Evolutionary conservation across 768 basidiomycete genomes (phyloP).

Genomic region (Glaciozyma martinii): DNA sequence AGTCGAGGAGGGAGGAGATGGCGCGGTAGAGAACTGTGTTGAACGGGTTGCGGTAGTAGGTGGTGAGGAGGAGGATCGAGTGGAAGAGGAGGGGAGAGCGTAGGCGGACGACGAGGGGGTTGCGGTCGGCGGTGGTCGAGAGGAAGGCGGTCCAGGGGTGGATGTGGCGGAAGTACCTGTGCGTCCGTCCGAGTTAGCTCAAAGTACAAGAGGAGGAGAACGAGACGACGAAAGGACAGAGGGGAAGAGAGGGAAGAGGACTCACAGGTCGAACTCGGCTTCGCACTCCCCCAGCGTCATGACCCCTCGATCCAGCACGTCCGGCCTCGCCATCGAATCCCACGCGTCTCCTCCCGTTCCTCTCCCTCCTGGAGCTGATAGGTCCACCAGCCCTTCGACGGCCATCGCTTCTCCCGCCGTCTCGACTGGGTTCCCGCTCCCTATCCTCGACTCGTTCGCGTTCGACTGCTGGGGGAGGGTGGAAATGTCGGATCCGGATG

Average conservation of each 20-base stretch:
- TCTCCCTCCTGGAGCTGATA: not conserved
- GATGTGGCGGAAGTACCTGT: conserved; percentile 18
- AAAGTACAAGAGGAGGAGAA: not conserved
- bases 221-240: too few species aligned
- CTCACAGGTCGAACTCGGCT: conserved; percentile 22
- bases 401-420: conserved; percentile 28
- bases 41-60: conserved; percentile 21
- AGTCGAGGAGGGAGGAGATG: conserved; percentile 22
- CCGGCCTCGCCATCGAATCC: conserved; percentile 7
- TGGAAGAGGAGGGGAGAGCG: conserved; percentile 29
- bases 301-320: conserved; percentile 15
- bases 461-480: not conserved
- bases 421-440: conserved; percentile 20
- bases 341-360: not conserved
- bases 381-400: conserved; percentile 27
- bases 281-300: conserved; percentile 20
- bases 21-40: conserved; percentile 22
- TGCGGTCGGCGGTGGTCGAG: conserved; percentile 15
- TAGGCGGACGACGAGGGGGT: conserved; percentile 10
- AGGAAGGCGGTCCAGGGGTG: conserved; percentile 21
- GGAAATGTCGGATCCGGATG: not conserved
- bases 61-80: conserved; percentile 24
- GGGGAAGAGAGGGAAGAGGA: too few species aligned
- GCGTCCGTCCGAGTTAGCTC: not conserved
- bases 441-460: not conserved